phyloP scores from a whole-genome alignment of 1,284 basidiomycete genomes.

The Ustilago bromivora region DNA sequence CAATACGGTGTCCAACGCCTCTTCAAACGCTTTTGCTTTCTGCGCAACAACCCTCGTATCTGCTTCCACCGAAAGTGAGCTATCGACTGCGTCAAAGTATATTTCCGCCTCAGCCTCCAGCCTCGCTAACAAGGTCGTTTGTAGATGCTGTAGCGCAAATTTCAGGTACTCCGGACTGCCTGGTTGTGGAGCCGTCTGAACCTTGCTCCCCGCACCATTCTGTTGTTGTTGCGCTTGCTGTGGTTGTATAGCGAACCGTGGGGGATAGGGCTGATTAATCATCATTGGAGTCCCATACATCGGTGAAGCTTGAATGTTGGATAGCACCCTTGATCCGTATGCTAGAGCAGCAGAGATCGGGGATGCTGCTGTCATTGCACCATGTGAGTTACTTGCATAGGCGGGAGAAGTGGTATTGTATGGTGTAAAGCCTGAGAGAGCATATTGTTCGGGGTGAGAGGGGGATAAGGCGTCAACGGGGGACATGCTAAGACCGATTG shows the following conservation, averaged over 20 bases:
- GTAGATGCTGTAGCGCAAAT: constrained; percentile 17
- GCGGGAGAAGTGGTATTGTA: constrained; percentile 46
- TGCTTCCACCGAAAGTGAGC: constrained; percentile 2
- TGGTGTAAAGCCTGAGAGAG: constrained; percentile 24
- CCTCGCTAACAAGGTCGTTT: constrained; percentile 22
- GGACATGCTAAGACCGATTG: constrained; percentile 25
- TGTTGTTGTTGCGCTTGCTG: constrained; percentile 3
- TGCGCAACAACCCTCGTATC: constrained; percentile 18
- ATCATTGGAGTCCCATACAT: constrained; percentile 11
- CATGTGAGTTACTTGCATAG: constrained; percentile 1
- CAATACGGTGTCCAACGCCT: constrained; percentile 14
- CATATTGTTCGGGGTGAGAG: constrained; percentile 6
- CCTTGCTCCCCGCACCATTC: background rate
- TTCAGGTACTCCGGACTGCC: constrained; percentile 31
- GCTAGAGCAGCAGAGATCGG: constrained; percentile 38
- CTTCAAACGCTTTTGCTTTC: constrained; percentile 18
- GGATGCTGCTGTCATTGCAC: constrained; percentile 15
- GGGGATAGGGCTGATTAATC: background rate
- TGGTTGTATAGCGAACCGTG: background rate
- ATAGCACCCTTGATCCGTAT: constrained; percentile 27
- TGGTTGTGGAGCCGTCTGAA: constrained; percentile 12
- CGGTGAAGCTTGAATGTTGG: constrained; percentile 30
- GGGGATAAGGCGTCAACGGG: constrained; percentile 35
- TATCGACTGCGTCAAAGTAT: constrained; percentile 36
- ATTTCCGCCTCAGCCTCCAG: constrained; percentile 34